Base-by-base conservation (phyloP, 1,284 basidiomycete genomes). In the Limonomyces culmigenus region DNA sequence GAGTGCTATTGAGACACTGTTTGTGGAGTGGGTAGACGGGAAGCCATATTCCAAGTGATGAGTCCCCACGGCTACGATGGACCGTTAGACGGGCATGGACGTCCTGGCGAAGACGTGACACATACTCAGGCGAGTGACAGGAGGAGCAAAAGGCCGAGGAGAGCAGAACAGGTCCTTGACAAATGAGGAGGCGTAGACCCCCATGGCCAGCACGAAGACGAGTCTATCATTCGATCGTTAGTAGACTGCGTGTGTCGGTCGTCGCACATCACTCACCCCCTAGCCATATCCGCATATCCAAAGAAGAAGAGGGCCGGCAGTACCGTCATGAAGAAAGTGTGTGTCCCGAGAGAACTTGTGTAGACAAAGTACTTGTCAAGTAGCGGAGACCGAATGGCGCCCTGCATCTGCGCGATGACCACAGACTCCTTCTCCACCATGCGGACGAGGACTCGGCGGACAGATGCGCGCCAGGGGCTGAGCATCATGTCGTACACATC, bases 1-100 rank as follows among this genome's bases (percentile, higher is more conserved):
- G 3, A 93, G 65, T 0, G 87, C 88, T 43, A 93, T 85, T 25
- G 86, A 88, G 38, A 91, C 70, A 34, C 75, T 74, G 52, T 93
- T 96, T 2, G 92, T 89, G 2, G 88, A 86, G 51, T 98, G 93
- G 0, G 92, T 96, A 0, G 91, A 96, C 0, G 91, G 92, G 51
- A 97, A 96, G 13, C 93, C 92, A 50, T 89, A 91, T 56, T 89
- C 85, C 3, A 85, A 65, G 45, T 88, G 84, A 49, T 88, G 86
- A 0, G 67, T 74, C 27, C 84, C 81, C 44, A 89, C 81, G 3
- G 78, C 85, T 89, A 45, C 3, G 21, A n/a, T 18, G 18, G 25
- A 36, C 33, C 33, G n/a, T n/a, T n/a, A n/a, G n/a, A n/a, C 8
- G 8, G 23, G n/a, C 8, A 27, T 27, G n/a, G 8, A 27, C 23